Conservation (phyloP, 352 stramenopile genomes). For the Lagenidium giganteum region DNA sequence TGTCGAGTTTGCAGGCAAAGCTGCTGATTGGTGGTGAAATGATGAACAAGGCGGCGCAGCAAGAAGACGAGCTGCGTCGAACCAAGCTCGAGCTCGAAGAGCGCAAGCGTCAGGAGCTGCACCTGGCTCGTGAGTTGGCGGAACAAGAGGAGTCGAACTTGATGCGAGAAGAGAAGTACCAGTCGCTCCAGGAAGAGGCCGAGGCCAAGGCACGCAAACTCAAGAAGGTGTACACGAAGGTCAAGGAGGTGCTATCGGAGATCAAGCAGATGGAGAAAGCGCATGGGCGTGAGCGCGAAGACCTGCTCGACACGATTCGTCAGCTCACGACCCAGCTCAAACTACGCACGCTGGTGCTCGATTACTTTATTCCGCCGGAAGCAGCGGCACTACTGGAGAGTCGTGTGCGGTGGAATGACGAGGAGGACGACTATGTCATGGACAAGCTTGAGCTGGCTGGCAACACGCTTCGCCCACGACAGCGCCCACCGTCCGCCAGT, state of each 20-base stretch:
- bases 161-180: constrained; percentile 89
- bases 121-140: constrained; percentile 88
- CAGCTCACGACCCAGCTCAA: constrained; percentile 95
- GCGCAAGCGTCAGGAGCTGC: constrained; percentile 77
- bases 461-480: constrained; percentile 52
- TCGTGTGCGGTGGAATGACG: constrained; percentile 57
- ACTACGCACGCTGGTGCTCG: constrained; percentile 92
- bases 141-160: constrained; percentile 93
- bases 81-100: constrained; percentile 92
- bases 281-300: constrained; percentile 89
- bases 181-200: constrained; percentile 90
- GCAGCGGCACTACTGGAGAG: constrained; percentile 48
- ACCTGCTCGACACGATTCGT: constrained; percentile 94
- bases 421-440: constrained; percentile 72
- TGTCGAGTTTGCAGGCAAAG: constrained; percentile 91
- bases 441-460: constrained; percentile 73
- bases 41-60: constrained; percentile 92
- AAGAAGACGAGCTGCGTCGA: constrained; percentile 91
- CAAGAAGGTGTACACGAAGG: constrained; percentile 91
- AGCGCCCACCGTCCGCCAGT: constrained; percentile 67
- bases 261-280: constrained; percentile 94
- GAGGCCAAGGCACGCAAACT: constrained; percentile 96
- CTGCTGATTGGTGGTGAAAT: constrained; percentile 91
- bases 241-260: constrained; percentile 89
- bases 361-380: constrained; percentile 87